Conservation (phyloP, 176 grass and related monocot species). For the Canna indica region DNA sequence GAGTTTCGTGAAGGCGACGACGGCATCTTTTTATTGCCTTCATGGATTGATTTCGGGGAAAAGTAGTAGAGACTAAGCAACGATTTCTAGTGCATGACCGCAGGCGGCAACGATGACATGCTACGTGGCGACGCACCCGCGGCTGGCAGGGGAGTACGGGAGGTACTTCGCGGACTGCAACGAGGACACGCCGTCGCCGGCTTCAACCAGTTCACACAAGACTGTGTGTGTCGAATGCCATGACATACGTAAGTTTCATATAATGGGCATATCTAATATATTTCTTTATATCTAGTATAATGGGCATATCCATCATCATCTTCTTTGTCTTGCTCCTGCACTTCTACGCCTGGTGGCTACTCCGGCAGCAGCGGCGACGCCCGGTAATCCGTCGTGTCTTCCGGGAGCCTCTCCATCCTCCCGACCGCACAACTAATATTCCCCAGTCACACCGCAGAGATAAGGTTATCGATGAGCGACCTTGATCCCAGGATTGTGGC, state of each 20-base stretch:
- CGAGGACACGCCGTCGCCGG: constrained; percentile 62
- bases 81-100: background rate
- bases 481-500: constrained; percentile 30
- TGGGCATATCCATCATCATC: constrained; percentile 25
- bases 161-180: constrained; percentile 93
- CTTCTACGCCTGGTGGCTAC: constrained; percentile 1
- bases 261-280: too few relatives aligned
- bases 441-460: background rate
- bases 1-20: constrained; percentile 25
- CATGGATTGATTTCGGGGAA: too few relatives aligned
- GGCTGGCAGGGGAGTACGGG: constrained; percentile 49
- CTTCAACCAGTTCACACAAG: constrained; percentile 30
- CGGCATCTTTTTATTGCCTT: constrained; percentile 15
- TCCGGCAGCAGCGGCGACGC: background rate
- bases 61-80: too few relatives aligned
- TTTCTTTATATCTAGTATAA: too few relatives aligned
- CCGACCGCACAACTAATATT: background rate
- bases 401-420: background rate
- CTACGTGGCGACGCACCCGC: constrained; percentile 79
- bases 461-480: constrained; percentile 1
- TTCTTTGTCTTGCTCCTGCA: constrained; percentile 36
- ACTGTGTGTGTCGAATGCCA: too few relatives aligned
- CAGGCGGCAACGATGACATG: constrained; percentile 91
- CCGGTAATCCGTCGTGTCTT: constrained; percentile 1
- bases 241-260: too few relatives aligned